Evolutionary conservation across 371 early-diverging fungal species (phyloP).

Genomic region (Rhizopus arrhizus): DNA sequence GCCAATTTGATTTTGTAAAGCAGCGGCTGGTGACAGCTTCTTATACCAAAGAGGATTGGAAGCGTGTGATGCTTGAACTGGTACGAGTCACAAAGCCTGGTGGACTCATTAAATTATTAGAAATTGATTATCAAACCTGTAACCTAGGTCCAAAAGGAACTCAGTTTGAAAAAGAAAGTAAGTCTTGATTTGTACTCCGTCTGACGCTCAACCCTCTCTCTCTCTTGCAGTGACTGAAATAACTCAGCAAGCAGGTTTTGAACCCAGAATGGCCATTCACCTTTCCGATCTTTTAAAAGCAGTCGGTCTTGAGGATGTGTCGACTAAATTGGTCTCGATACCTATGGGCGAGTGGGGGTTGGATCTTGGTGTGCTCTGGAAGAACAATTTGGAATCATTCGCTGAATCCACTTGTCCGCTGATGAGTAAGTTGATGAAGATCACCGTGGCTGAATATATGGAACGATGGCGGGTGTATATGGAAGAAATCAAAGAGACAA

Average conservation of each 20-base stretch:
- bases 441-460: slow-evolving; percentile 16
- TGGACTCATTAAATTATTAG: slow-evolving; percentile 44
- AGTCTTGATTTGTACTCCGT: neutral
- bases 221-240: slow-evolving; percentile 18
- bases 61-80: neutral
- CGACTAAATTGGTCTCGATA: slow-evolving; percentile 23
- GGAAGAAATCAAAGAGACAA: slow-evolving; percentile 21
- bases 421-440: slow-evolving; percentile 14
- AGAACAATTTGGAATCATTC: slow-evolving; percentile 36
- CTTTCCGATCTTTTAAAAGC: slow-evolving; percentile 20
- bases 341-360: slow-evolving; percentile 40
- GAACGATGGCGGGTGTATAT: slow-evolving; percentile 15
- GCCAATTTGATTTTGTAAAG: slow-evolving; percentile 38
- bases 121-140: slow-evolving; percentile 25
- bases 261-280: slow-evolving; percentile 24
- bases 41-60: slow-evolving; percentile 30
- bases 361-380: slow-evolving; percentile 38
- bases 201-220: neutral
- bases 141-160: slow-evolving; percentile 19
- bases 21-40: slow-evolving; percentile 25
- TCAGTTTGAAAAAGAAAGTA: slow-evolving; percentile 19
- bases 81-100: slow-evolving; percentile 41
- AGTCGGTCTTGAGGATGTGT: slow-evolving; percentile 24
- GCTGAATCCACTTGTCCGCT: slow-evolving; percentile 25
- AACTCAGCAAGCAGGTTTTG: slow-evolving; percentile 15